Percentiles rank a stretch among this genome's conserved stretches.
These are phyloP conservation scores for Aspergillus intermedius DNA, from an alignment of 2,329 filamentous ascomycete species.

Conservation along the genomic window DNA sequence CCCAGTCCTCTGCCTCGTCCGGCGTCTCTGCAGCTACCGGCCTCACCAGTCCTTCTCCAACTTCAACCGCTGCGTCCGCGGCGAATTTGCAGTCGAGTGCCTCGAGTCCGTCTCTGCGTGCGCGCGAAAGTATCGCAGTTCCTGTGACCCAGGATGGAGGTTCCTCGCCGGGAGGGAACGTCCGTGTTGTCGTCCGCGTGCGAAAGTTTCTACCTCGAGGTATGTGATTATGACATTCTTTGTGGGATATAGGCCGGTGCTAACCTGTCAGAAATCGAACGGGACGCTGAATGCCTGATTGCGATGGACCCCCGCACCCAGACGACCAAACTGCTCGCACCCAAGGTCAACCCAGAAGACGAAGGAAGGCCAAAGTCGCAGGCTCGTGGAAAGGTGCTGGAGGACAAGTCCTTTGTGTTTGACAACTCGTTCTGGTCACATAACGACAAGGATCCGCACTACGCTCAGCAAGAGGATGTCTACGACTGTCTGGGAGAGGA, in stretches of 20 bases:
- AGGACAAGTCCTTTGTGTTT: slow-evolving; percentile 90
- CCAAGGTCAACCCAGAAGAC: slow-evolving; percentile 48
- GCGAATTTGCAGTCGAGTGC: slow-evolving; percentile 53
- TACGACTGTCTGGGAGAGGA: slow-evolving; percentile 93
- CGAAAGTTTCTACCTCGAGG: slow-evolving; percentile 73
- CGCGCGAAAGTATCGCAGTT: slow-evolving; percentile 61
- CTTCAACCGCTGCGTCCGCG: slow-evolving; percentile 31
- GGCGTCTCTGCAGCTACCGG: slow-evolving; percentile 28
- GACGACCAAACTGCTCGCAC: slow-evolving; percentile 71
- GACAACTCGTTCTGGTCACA: slow-evolving; percentile 99
- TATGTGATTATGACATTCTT: slow-evolving; percentile 30
- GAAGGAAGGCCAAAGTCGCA: slow-evolving; percentile 54
- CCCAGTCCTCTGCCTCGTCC: slow-evolving; percentile 29
- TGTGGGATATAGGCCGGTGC: neutral
- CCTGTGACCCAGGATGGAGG: slow-evolving; percentile 30
- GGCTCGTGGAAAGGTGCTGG: slow-evolving; percentile 62
- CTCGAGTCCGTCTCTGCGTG: slow-evolving; percentile 71
- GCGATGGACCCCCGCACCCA: slow-evolving; percentile 85
- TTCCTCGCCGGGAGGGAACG: slow-evolving; percentile 62
- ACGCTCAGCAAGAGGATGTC: slow-evolving; percentile 85
- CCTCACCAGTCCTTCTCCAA: slow-evolving; percentile 31
- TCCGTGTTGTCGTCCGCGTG: slow-evolving; percentile 74
- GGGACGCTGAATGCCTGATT: slow-evolving; percentile 76
- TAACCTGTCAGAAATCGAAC: slow-evolving; percentile 62
- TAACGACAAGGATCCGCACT: slow-evolving; percentile 69